These are phyloP conservation scores for Thymus mandschuricus DNA, from an alignment of 257 asterid genomes.

Conservation along the genomic window DNA sequence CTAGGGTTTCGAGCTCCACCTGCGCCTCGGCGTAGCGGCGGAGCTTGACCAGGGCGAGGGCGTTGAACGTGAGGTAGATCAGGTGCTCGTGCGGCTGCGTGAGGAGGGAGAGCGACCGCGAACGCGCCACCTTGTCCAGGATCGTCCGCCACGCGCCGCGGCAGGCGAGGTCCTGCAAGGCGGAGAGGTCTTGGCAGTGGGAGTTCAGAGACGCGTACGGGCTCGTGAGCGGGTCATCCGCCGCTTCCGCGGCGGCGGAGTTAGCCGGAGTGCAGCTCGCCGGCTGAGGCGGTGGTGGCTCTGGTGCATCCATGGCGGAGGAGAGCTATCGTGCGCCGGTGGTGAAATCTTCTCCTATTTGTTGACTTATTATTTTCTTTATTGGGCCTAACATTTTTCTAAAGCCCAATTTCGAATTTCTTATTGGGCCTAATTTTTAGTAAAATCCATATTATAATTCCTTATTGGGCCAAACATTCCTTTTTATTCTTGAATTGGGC, in stretches of 20 bases:
- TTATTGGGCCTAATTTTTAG: neutral
- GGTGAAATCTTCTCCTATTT: neutral
- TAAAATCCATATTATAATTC: too few relatives aligned
- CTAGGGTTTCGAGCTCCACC: constrained; percentile 67
- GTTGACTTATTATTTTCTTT: neutral
- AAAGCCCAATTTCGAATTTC: neutral
- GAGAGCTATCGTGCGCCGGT: constrained; percentile 28
- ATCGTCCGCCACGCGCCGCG: constrained; percentile 95
- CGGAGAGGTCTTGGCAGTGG: constrained; percentile 73
- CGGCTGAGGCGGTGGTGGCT: constrained; percentile 36
- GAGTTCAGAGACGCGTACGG: constrained; percentile 71
- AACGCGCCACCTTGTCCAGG: constrained; percentile 84
- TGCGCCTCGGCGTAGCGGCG: constrained; percentile 87
- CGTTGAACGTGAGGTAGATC: constrained; percentile 81
- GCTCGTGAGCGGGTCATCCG: constrained; percentile 57
- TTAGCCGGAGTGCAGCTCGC: constrained; percentile 30
- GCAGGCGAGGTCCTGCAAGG: constrained; percentile 84
- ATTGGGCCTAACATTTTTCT: constrained; percentile 2
- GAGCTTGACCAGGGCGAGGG: constrained; percentile 80
- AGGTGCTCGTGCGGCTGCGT: constrained; percentile 88
- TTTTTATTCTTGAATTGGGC: too few relatives aligned
- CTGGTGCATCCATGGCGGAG: constrained; percentile 42
- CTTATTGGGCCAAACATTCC: too few relatives aligned
- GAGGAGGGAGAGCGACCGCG: constrained; percentile 80
- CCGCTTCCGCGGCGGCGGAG: constrained; percentile 23